phyloP scores from a whole-genome alignment of 2,329 filamentous ascomycete species.

The Lasiodiplodia hormozganensis region DNA sequence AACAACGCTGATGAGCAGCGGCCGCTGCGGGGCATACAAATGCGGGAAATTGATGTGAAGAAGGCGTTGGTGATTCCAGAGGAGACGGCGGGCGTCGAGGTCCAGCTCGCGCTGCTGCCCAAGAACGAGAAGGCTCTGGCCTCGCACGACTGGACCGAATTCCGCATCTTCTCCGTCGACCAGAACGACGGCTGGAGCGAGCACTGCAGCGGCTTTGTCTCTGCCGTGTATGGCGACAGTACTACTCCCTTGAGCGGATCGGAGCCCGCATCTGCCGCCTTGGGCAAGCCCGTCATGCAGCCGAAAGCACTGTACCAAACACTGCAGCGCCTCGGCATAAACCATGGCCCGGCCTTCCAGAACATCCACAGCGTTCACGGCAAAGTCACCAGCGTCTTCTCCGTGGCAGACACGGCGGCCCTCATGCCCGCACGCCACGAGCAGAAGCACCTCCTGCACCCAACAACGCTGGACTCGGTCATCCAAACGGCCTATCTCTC shows the following conservation, averaged over 20 bases:
- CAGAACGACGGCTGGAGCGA: conserved; percentile 8
- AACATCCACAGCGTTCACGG: not conserved
- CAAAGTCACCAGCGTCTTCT: not conserved
- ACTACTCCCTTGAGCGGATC: too few relatives aligned
- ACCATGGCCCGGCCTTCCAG: conserved; percentile 13
- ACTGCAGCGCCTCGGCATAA: conserved; percentile 3
- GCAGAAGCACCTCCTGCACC: conserved; percentile 9
- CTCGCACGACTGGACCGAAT: conserved; percentile 10
- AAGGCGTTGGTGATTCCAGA: conserved; percentile 4
- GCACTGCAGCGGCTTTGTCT: conserved; percentile 3
- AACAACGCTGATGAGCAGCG: not conserved
- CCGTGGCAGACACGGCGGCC: conserved; percentile 4
- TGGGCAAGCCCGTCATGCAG: too few relatives aligned
- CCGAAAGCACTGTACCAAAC: not conserved
- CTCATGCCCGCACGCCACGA: conserved; percentile 8
- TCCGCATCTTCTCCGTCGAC: conserved; percentile 14
- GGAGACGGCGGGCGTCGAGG: not conserved
- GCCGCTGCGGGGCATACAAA: not conserved
- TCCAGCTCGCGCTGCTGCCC: not conserved
- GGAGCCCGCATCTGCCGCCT: too few relatives aligned
- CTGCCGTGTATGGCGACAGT: too few relatives aligned
- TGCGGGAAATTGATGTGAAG: conserved; percentile 11
- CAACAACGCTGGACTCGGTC: conserved; percentile 6
- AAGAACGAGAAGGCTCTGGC: not conserved
- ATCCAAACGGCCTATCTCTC: conserved; percentile 12